phyloP scores from a whole-genome alignment of 2,329 filamentous ascomycete species.

The Pyrenochaeta sp. region DNA sequence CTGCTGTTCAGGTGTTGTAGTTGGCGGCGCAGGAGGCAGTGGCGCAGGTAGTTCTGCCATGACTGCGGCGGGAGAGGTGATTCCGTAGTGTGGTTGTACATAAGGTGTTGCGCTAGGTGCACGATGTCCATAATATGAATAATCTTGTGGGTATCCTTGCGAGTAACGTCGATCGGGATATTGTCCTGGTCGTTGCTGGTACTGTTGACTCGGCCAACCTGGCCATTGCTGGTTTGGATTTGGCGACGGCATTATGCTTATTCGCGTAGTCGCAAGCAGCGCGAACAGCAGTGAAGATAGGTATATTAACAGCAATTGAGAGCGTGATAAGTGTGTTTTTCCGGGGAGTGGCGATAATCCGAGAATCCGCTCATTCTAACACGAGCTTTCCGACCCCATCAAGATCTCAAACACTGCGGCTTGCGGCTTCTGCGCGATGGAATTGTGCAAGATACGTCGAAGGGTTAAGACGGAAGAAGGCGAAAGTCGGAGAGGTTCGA shows the following conservation, averaged over 20 bases:
- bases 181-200: slow-evolving; percentile 14
- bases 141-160: slow-evolving; percentile 8
- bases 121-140: slow-evolving; percentile 10
- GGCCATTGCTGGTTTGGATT: slow-evolving; percentile 13
- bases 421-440: background rate
- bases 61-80: slow-evolving; percentile 8
- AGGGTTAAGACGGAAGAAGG: background rate
- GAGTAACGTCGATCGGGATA: slow-evolving; percentile 18
- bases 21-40: slow-evolving; percentile 35
- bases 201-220: slow-evolving; percentile 16
- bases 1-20: slow-evolving; percentile 38
- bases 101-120: slow-evolving; percentile 12
- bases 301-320: too few relatives aligned
- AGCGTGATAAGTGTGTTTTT: too few relatives aligned
- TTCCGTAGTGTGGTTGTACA: slow-evolving; percentile 33
- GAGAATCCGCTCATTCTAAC: background rate
- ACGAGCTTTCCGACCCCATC: background rate
- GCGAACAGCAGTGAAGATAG: background rate
- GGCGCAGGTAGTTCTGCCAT: slow-evolving; percentile 43
- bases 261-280: background rate
- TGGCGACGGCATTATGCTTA: slow-evolving; percentile 9
- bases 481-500: background rate
- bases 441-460: background rate
- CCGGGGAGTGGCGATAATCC: too few relatives aligned
- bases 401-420: background rate